Conservation (phyloP, 805 yeast genomes). For the Starmerella floris region DNA sequence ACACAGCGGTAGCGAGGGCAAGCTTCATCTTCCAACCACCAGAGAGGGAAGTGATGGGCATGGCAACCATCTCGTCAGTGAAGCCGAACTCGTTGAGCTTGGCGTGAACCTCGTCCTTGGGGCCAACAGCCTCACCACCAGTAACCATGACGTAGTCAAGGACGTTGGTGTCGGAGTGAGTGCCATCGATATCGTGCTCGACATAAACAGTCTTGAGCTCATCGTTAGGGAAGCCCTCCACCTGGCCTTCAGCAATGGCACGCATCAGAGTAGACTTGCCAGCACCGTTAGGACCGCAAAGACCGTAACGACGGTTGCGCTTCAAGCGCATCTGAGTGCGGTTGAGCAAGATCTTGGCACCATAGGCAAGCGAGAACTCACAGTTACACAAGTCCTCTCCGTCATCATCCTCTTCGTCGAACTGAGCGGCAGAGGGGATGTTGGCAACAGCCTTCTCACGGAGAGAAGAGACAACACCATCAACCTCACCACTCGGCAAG, state of each 20-base stretch:
- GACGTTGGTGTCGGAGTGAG: constrained; percentile 92
- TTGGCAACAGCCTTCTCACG: constrained; percentile 94
- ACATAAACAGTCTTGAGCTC: constrained; percentile 99
- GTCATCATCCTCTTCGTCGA: constrained; percentile 85
- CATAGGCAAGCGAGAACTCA: constrained; percentile 99
- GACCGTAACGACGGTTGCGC: constrained; percentile 98
- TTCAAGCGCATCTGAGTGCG: constrained; percentile 93
- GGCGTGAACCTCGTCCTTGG: constrained; percentile 54
- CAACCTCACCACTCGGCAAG: constrained; percentile 85
- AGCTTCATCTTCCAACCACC: constrained; percentile 99
- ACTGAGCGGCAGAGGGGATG: constrained; percentile 91
- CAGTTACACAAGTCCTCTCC: constrained; percentile 99
- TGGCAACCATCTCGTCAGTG: constrained; percentile 80
- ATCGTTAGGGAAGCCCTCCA: constrained; percentile 99
- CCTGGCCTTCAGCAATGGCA: constrained; percentile 95
- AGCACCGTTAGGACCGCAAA: constrained; percentile 98
- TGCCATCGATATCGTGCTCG: constrained; percentile 98
- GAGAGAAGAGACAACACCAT: constrained; percentile 81
- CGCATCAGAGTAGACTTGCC: constrained; percentile 98
- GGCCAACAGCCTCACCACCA: constrained; percentile 65
- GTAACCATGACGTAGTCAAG: constrained; percentile 80
- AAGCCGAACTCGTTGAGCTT: constrained; percentile 85
- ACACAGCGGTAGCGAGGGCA: constrained; percentile 98
- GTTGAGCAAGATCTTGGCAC: constrained; percentile 99
- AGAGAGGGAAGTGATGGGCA: constrained; percentile 93